Evolutionary conservation across 75 land plant species (phyloP).

Genomic region (Adiantum capillusveneris): DNA sequence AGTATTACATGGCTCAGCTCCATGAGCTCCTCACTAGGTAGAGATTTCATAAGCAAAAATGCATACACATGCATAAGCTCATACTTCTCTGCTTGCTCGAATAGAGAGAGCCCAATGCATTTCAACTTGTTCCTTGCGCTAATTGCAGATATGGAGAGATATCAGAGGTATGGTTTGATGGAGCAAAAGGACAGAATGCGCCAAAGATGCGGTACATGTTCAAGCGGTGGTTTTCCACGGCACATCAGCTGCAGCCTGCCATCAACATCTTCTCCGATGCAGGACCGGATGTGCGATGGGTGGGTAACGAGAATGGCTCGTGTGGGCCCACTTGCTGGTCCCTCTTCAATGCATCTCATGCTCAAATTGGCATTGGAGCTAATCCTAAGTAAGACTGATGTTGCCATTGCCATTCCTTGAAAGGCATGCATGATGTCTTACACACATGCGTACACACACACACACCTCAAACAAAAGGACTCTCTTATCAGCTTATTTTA

Average conservation of each 20-base stretch:
- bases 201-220: slow-evolving; percentile 75
- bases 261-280: slow-evolving; percentile 84
- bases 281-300: slow-evolving; percentile 87
- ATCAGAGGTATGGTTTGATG: slow-evolving; percentile 82
- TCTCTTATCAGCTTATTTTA: too few species aligned
- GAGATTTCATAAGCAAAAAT: not conserved
- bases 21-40: slow-evolving; percentile 84
- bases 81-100: too few species aligned
- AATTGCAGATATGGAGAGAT: slow-evolving; percentile 88
- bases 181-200: slow-evolving; percentile 70
- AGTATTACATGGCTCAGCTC: slow-evolving; percentile 76
- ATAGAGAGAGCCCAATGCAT: too few species aligned
- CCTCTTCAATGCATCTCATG: slow-evolving; percentile 49
- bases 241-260: slow-evolving; percentile 77
- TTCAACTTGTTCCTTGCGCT: too few species aligned
- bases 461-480: too few species aligned
- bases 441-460: too few species aligned
- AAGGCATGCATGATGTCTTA: not conserved
- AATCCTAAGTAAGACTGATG: slow-evolving; percentile 26
- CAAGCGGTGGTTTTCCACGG: slow-evolving; percentile 63
- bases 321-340: slow-evolving; percentile 89
- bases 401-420: not conserved
- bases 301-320: slow-evolving; percentile 82
- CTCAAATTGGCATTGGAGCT: slow-evolving; percentile 38
- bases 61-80: too few species aligned